Base-by-base conservation (phyloP, 345 rosid species). In the Brassica rapa region DNA sequence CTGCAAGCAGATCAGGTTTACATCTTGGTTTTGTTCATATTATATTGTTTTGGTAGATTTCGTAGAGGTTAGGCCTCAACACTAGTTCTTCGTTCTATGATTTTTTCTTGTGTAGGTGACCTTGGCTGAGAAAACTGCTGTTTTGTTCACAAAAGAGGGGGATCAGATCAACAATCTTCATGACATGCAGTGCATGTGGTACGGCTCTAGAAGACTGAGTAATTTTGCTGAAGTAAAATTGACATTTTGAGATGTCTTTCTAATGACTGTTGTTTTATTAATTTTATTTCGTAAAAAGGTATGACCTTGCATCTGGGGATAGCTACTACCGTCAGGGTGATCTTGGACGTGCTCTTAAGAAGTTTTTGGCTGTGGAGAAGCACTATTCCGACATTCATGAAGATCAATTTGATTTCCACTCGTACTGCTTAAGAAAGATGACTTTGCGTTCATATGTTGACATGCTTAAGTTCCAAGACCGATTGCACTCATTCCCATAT, bases 181-280 rank as follows among this genome's bases (percentile, higher is more conserved):
- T 85, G 99, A 96, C 85, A 96, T 96, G 99, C 99, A 96, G 83
- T 96, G 98, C 98, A 96, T 93, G 99, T 96, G 99, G 99, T 96
- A 70, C 41, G 86, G 81, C 55, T 80, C 57, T 81, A 29, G 67
- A 80, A 62, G 78, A 57, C 51, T 7, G 62, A 64, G 24, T 69
- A 68, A 10, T 32, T 49, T 66, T 37, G 27, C n/a, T 51, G 14
- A 16, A 65, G 53, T 72, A 4, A 75, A 60, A 14, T 81, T 30
- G 66, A 49, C 77, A 62, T 25, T 65, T 65, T 57, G 68, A 67
- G 23, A 67, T 55, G 12, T 46, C 62, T 70, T 75, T 70, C 68
- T 75, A n/a, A 75, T 75, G 62, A 25, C 62, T 75, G 32, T 64
- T 27, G 60, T 60, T 61, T 72, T 43, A 10, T 43, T 43, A 11